These are phyloP conservation scores for Melampsora americana DNA, from an alignment of 1,284 basidiomycete species.

Conservation along the genomic window DNA sequence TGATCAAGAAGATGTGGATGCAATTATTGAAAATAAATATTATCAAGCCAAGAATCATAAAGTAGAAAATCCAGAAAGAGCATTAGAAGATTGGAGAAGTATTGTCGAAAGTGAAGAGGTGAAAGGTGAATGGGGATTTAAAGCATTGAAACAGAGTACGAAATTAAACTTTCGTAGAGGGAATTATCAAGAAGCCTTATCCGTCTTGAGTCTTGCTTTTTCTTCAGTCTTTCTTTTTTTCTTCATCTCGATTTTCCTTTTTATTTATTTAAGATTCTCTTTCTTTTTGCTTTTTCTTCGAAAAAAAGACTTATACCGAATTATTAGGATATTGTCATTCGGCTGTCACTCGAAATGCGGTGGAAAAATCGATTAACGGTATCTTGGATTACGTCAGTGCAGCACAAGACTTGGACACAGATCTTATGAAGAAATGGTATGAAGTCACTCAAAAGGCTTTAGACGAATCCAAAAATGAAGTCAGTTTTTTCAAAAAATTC, in stretches of 20 bases:
- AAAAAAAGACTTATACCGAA: conserved; percentile 35
- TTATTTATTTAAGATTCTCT: not conserved
- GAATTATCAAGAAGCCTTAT: conserved; percentile 76
- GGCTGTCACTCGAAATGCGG: conserved; percentile 59
- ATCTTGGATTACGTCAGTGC: conserved; percentile 94
- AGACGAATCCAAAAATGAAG: conserved; percentile 92
- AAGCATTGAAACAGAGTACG: conserved; percentile 94
- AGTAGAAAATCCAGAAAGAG: conserved; percentile 82
- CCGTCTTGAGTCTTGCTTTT: conserved; percentile 82
- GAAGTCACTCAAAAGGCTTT: conserved; percentile 84
- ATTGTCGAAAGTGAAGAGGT: conserved; percentile 85
- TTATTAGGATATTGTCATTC: conserved; percentile 25
- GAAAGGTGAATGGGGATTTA: conserved; percentile 98
- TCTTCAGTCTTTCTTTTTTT: conserved; percentile 73
- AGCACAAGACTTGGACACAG: conserved; percentile 75
- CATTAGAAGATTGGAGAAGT: conserved; percentile 76
- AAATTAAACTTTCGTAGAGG: conserved; percentile 82
- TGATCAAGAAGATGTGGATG: conserved; percentile 74
- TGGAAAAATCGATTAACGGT: conserved; percentile 95
- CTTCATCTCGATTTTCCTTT: no score
- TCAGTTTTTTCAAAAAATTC: conserved; percentile 55
- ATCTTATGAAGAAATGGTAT: conserved; percentile 89
- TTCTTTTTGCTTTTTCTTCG: not conserved
- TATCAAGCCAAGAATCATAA: conserved; percentile 95
- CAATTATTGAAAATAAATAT: conserved; percentile 98